Evolutionary conservation across 2,329 filamentous ascomycete species (phyloP).

Genomic region (Hypoxylon sp.): DNA sequence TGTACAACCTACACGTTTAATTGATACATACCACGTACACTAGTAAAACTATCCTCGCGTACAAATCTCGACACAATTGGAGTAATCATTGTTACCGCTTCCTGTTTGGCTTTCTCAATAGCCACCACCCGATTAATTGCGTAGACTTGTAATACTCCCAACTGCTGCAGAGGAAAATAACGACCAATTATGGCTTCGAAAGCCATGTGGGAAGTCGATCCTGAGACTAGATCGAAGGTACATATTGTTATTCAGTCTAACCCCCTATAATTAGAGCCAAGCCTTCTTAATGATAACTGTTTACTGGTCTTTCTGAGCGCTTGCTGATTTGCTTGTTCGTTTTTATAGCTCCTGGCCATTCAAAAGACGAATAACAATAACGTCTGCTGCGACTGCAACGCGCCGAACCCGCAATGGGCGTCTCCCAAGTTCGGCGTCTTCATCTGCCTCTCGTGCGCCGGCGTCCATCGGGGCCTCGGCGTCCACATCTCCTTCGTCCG

Average conservation of each 20-base stretch:
- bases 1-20: slow-evolving; percentile 22
- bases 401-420: slow-evolving; percentile 98
- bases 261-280: slow-evolving; percentile 1
- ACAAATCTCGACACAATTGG: slow-evolving; percentile 9
- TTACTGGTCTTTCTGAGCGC: slow-evolving; percentile 23
- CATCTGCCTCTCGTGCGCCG: slow-evolving; percentile 96
- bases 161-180: slow-evolving; percentile 30
- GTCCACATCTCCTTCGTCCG: slow-evolving; percentile 99
- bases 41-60: slow-evolving; percentile 20
- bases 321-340: slow-evolving; percentile 36
- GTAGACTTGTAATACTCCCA: slow-evolving; percentile 10
- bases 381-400: slow-evolving; percentile 93
- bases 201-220: slow-evolving; percentile 98
- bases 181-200: slow-evolving; percentile 72
- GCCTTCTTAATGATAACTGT: slow-evolving; percentile 3
- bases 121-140: not conserved
- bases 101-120: not conserved
- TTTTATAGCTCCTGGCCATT: slow-evolving; percentile 82
- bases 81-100: not conserved
- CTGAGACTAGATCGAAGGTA: slow-evolving; percentile 96
- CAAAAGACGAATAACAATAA: slow-evolving; percentile 93
- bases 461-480: slow-evolving; percentile 92
- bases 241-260: slow-evolving; percentile 37
- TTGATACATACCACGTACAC: slow-evolving; percentile 38
- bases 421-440: slow-evolving; percentile 98